Evolutionary conservation across 345 rosid genomes (phyloP), one percentile per base, ranked within the genome.

Genomic region (Eucalyptus decipiens): DNA sequence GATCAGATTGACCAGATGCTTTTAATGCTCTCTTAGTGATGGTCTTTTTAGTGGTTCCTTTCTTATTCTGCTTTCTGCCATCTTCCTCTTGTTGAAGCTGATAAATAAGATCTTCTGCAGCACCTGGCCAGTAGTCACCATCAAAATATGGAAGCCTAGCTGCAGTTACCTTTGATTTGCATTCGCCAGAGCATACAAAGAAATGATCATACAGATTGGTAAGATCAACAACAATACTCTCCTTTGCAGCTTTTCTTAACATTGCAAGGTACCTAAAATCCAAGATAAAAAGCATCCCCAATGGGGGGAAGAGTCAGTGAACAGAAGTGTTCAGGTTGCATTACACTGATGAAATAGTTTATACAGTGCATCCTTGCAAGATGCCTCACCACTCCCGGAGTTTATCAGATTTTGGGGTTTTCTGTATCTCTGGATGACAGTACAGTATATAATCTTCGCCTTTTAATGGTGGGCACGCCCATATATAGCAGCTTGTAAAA

Each of bases 91-190:
- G 99, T 86, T 95, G 94, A 91, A 98, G 93, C 94, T 96, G 99
- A 92, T 92, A 92, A 88, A 98, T 96, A 81, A 98, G 92, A 91
- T 98, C 99, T 93, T 98, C 99, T 6, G 99, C 99, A 86, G 99
- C 99, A 91, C 99, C 99, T 85, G 99, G 99, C 99, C 99, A 98
- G 90, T 98, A 98, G 93, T 98, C 99, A 91, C 99, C 99, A 91
- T 98, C 99, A 90, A 98, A 98, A 93, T 98, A 98, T 56, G 99
- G 99, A 80, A 98, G 94, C 95, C 99, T 97, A 80, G 99, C 96
- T 52, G 99, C 99, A 26, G 99, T 98, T 88, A 97, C 98, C 94
- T 95, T 97, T 86, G 97, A 97, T 92, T 94, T 96, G 90, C 96
- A 94, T 92, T 98, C 99, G 88, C 99, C 99, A 50, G 90, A 90